Percentiles rank a stretch among this genome's conserved stretches.
phyloP scores from a whole-genome alignment of 129 eudicot genomes.

The Chrysanthemum seticuspe region DNA sequence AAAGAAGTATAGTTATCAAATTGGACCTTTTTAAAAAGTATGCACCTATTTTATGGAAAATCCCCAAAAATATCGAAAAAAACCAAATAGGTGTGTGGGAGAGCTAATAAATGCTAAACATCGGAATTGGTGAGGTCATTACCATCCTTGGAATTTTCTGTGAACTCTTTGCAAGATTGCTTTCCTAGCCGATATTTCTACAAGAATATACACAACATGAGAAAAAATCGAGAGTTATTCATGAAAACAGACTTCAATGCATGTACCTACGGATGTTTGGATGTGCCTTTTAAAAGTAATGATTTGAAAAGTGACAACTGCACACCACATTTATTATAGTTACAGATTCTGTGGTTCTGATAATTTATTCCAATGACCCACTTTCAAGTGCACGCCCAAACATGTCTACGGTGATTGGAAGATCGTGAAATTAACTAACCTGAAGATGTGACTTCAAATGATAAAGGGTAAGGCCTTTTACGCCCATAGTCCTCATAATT shows the following conservation, averaged over 20 bases:
- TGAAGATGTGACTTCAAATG: constrained; percentile 93
- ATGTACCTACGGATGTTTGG: no score
- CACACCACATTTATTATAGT: neutral
- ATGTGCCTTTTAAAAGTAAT: no score
- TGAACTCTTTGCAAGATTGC: constrained; percentile 75
- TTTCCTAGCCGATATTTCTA: constrained; percentile 86
- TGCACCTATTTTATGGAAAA: no score
- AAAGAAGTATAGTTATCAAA: no score
- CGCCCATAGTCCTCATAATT: constrained; percentile 86
- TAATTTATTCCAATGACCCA: neutral
- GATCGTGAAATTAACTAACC: constrained; percentile 37
- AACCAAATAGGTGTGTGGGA: neutral
- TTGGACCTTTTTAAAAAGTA: no score
- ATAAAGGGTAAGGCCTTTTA: constrained; percentile 84
- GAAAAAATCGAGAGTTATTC: constrained; percentile 1
- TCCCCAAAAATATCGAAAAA: no score
- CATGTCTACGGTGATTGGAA: neutral
- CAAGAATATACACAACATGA: constrained; percentile 22
- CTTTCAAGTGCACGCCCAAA: neutral
- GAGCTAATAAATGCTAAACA: neutral
- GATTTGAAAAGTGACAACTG: no score
- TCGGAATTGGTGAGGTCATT: constrained; percentile 7
- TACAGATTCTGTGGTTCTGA: no score
- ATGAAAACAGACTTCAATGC: neutral
- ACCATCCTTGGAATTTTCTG: constrained; percentile 89